A percentile compares a stretch with the other conserved stretches of the same genome.
These are phyloP conservation scores for Rhizopogon sp. DNA, from an alignment of 768 basidiomycete genomes.

Conservation along the genomic window DNA sequence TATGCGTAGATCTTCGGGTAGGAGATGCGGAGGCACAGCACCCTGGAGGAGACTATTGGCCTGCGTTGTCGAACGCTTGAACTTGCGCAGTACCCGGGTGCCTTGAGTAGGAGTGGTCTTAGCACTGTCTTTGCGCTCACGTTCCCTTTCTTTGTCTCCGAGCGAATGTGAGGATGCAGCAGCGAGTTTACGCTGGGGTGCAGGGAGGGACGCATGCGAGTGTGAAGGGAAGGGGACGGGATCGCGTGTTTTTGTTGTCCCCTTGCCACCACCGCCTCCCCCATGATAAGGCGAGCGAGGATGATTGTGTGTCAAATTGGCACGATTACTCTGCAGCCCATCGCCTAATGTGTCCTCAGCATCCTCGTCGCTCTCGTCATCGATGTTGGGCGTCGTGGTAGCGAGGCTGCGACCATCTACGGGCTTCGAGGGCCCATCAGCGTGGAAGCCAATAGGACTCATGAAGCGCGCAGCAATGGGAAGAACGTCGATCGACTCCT, in stretches of 20 bases:
- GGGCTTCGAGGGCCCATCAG: slow-evolving; percentile 40
- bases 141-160: slow-evolving; percentile 43
- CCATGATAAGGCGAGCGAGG: slow-evolving; percentile 74
- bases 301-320: slow-evolving; percentile 54
- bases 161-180: slow-evolving; percentile 70
- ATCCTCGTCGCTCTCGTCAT: slow-evolving; percentile 69
- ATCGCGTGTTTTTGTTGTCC: slow-evolving; percentile 36
- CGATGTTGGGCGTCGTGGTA: slow-evolving; percentile 52
- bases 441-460: slow-evolving; percentile 50
- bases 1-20: slow-evolving; percentile 83
- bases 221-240: slow-evolving; percentile 74
- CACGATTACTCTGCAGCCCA: slow-evolving; percentile 15
- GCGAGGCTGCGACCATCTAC: slow-evolving; percentile 44
- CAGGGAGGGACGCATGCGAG: slow-evolving; percentile 75
- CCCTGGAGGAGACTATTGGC: slow-evolving; percentile 40
- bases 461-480: slow-evolving; percentile 93
- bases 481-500: slow-evolving; percentile 70
- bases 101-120: slow-evolving; percentile 28
- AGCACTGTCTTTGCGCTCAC: slow-evolving; percentile 42
- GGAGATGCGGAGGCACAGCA: slow-evolving; percentile 65
- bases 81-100: slow-evolving; percentile 59
- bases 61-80: slow-evolving; percentile 60
- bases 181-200: slow-evolving; percentile 52
- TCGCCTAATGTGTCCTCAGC: slow-evolving; percentile 44
- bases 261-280: slow-evolving; percentile 35